A percentile compares a stretch with the other conserved stretches of the same genome.
Conservation (phyloP, 345 rosid species). For the Conringia planisiliqua region DNA sequence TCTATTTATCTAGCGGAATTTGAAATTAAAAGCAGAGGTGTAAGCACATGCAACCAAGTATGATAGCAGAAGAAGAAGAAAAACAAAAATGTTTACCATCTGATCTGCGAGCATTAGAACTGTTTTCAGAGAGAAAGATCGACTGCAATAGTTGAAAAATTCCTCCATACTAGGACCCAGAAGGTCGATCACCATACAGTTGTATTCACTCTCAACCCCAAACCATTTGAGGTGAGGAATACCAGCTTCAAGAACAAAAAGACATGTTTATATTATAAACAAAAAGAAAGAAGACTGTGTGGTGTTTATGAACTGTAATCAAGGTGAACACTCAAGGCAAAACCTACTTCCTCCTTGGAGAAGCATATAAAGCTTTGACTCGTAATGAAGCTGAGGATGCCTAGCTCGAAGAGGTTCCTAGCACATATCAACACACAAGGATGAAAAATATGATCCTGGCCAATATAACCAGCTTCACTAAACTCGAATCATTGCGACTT, state of each 20-base stretch:
- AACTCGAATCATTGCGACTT: constrained; percentile 13
- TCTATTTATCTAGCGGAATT: constrained; percentile 53
- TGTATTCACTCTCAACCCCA: constrained; percentile 79
- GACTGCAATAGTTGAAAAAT: constrained; percentile 75
- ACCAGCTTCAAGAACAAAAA: constrained; percentile 48
- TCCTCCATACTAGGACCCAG: constrained; percentile 93
- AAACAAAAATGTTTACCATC: constrained; percentile 39
- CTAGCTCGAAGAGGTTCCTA: constrained; percentile 83
- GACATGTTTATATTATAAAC: neutral
- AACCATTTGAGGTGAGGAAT: constrained; percentile 92
- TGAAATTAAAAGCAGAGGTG: neutral
- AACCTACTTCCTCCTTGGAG: constrained; percentile 95
- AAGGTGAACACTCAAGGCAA: neutral
- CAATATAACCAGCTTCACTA: neutral
- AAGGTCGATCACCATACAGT: constrained; percentile 89
- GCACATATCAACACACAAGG: neutral
- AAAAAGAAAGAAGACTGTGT: neutral
- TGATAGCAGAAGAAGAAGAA: neutral
- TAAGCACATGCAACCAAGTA: neutral
- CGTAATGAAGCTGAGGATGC: constrained; percentile 91
- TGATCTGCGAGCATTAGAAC: constrained; percentile 95
- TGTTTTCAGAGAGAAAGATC: constrained; percentile 70
- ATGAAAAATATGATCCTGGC: neutral
- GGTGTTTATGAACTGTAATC: neutral
- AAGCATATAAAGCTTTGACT: constrained; percentile 81